A percentile compares a stretch with the other conserved stretches of the same genome.
These are phyloP conservation scores for Clarireedia homoeocarpa DNA, from an alignment of 2,329 filamentous ascomycete genomes.

Conservation along the genomic window DNA sequence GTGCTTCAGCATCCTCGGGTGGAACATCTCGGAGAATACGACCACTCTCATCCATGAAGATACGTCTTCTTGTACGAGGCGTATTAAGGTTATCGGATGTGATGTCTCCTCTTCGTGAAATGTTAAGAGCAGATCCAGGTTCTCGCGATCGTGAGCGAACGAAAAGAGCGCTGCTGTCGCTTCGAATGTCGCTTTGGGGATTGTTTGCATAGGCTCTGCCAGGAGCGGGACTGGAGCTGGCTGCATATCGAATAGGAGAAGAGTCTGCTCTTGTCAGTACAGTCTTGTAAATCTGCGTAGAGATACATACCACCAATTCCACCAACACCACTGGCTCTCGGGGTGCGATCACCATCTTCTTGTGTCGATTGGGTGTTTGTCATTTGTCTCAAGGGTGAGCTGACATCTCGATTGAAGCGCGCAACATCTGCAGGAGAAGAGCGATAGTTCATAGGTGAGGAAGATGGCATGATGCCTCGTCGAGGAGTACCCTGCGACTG, in stretches of 20 bases:
- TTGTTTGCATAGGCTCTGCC: constrained; percentile 46
- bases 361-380: constrained; percentile 46
- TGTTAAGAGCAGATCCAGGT: constrained; percentile 41
- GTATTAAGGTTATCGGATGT: constrained; percentile 65
- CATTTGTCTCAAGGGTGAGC: constrained; percentile 53
- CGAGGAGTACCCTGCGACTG: constrained; percentile 37
- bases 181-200: constrained; percentile 63
- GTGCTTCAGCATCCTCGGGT: constrained; percentile 46
- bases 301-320: constrained; percentile 50
- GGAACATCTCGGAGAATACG: constrained; percentile 48
- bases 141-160: constrained; percentile 54
- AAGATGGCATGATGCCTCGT: constrained; percentile 53
- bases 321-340: constrained; percentile 52
- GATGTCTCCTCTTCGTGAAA: constrained; percentile 74
- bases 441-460: constrained; percentile 75
- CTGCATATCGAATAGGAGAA: constrained; percentile 83
- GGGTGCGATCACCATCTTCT: constrained; percentile 60
- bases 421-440: constrained; percentile 46
- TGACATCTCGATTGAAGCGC: constrained; percentile 35
- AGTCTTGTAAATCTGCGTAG: neutral
- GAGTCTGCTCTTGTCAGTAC: constrained; percentile 54
- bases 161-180: constrained; percentile 82
- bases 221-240: constrained; percentile 67
- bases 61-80: constrained; percentile 43
- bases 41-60: constrained; percentile 49